Percentiles rank a stretch among this genome's conserved stretches.
phyloP scores from a whole-genome alignment of 805 yeast genomes.

The Pichia scutulata region DNA sequence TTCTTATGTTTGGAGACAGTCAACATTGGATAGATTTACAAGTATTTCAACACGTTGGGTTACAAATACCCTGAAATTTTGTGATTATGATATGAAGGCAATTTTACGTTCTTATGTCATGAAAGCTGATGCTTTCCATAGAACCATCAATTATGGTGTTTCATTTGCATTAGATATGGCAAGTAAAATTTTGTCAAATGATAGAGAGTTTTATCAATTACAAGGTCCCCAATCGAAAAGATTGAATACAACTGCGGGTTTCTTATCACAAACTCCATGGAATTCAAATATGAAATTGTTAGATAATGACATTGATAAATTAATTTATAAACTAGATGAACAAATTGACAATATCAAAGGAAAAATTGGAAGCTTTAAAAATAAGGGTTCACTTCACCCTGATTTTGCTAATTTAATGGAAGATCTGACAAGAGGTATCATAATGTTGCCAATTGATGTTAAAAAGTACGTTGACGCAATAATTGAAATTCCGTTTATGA shows the following conservation, averaged over 20 bases:
- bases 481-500: slow-evolving; percentile 63
- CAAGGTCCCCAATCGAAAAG: slow-evolving; percentile 25
- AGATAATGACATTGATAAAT: slow-evolving; percentile 28
- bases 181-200: slow-evolving; percentile 57
- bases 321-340: slow-evolving; percentile 9
- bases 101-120: slow-evolving; percentile 73
- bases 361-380: not conserved
- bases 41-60: slow-evolving; percentile 64
- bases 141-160: slow-evolving; percentile 62
- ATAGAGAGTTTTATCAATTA: slow-evolving; percentile 52
- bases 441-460: slow-evolving; percentile 31
- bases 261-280: slow-evolving; percentile 74
- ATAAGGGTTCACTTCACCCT: slow-evolving; percentile 12
- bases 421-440: slow-evolving; percentile 31
- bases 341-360: slow-evolving; percentile 8
- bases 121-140: slow-evolving; percentile 18
- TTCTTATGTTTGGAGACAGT: slow-evolving; percentile 64
- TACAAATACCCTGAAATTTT: slow-evolving; percentile 42
- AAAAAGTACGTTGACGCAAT: slow-evolving; percentile 44
- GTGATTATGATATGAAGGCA: slow-evolving; percentile 70
- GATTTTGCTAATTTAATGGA: slow-evolving; percentile 39
- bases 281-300: slow-evolving; percentile 24
- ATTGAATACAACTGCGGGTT: slow-evolving; percentile 58
- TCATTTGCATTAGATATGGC: slow-evolving; percentile 90
- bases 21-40: slow-evolving; percentile 54